Evolutionary conservation across 2,329 filamentous ascomycete species (phyloP), one percentile per base, ranked within the genome.

Genomic region (Penicillium sp.): DNA sequence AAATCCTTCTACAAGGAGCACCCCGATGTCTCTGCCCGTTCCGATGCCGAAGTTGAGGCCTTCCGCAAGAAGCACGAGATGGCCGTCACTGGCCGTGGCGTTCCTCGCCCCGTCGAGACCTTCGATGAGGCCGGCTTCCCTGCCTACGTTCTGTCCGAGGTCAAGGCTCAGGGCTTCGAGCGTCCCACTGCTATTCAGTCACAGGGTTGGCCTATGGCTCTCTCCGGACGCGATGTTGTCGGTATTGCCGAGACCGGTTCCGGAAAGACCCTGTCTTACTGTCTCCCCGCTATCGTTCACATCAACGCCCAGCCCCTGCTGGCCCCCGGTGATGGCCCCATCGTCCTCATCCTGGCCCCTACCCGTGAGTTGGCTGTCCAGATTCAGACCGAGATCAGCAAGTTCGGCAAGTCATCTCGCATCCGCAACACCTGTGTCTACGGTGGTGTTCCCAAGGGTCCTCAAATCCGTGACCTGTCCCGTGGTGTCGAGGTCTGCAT

Each of bases 1-100:
- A 99, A 99, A 82, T 93, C 91, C 8, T 99, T 99, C 82, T 99
- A 99, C 86, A 96, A 98, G 83, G 95, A 98, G 81, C 88, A 95
- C 75, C 84, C 89, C 35, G 86, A 87, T 61, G 94, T 99, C 62
- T 79, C 87, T 63, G 83, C 79, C 71, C 91, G 95, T 73, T 88
- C 91, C 12, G 76, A 86, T 43, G 86, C 86, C 58, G 94, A 98
- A 64, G 90, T 99, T 59, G 90, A 93, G 31, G 90, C 88, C 57
- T 99, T 96, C 84, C 90, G 95, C 75, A 87, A 86, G 73, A 87
- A 91, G 73, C 88, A 95, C 72, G 84, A 91, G 73, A 97, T 99
- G 78, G 86, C 92, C 48, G 84, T 98, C 57, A 84, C 89, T 70
- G 95, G 95, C 63, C 81, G 68, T 62, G 86, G 95, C 67, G 88